These are phyloP conservation scores for Apophysomyces sp. DNA, from an alignment of 371 early-diverging fungal species.

Conservation along the genomic window DNA sequence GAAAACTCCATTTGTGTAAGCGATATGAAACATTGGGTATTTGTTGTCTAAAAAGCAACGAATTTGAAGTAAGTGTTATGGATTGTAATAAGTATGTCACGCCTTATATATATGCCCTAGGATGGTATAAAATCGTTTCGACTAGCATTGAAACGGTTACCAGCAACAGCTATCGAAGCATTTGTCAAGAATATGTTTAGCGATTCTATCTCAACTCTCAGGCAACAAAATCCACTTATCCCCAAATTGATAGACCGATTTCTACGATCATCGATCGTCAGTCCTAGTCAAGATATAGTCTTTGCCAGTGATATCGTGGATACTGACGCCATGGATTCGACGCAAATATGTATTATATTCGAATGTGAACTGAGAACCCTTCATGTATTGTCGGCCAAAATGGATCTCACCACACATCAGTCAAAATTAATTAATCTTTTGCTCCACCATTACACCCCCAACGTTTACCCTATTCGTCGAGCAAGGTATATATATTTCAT, in stretches of 20 bases:
- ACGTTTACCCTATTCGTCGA: slow-evolving; percentile 37
- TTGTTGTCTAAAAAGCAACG: slow-evolving; percentile 30
- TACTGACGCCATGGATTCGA: slow-evolving; percentile 1
- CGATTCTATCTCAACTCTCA: slow-evolving; percentile 20
- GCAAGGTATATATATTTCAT: slow-evolving; percentile 18
- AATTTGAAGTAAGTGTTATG: slow-evolving; percentile 18
- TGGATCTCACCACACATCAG: slow-evolving; percentile 25
- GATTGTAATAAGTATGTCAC: background rate
- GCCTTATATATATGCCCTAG: background rate
- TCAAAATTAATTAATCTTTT: slow-evolving; percentile 20
- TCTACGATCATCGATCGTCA: slow-evolving; percentile 28
- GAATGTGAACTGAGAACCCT: slow-evolving; percentile 43
- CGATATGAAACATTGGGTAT: slow-evolving; percentile 41
- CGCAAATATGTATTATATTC: slow-evolving; percentile 25
- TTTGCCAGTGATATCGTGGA: slow-evolving; percentile 30
- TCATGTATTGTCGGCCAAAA: slow-evolving; percentile 18
- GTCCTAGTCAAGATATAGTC: slow-evolving; percentile 14
- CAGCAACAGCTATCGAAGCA: slow-evolving; percentile 17
- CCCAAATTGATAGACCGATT: slow-evolving; percentile 45
- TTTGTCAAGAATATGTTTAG: slow-evolving; percentile 26
- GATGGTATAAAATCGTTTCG: slow-evolving; percentile 29
- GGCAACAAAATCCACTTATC: slow-evolving; percentile 23
- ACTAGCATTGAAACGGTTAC: slow-evolving; percentile 29
- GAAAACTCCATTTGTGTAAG: slow-evolving; percentile 35
- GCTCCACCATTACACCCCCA: slow-evolving; percentile 20